Conservation (phyloP, 345 rosid genomes). For the Syzygium jambos region DNA sequence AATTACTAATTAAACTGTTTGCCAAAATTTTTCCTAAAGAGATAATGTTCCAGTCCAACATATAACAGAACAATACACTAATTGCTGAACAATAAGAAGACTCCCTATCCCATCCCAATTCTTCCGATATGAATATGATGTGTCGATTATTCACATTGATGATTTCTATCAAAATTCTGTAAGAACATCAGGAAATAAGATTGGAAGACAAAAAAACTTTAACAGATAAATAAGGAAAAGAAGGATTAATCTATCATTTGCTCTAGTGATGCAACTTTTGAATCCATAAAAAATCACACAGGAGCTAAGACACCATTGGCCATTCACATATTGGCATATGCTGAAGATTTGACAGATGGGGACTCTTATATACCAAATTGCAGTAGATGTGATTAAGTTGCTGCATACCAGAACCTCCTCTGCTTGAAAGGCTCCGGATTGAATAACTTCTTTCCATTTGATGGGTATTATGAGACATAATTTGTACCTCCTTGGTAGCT, state of each 20-base stretch:
- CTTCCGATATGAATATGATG: not conserved
- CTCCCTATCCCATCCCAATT: not conserved
- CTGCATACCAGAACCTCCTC: constrained; percentile 59
- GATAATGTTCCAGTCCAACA: not conserved
- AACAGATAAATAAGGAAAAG: not conserved
- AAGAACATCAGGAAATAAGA: not conserved
- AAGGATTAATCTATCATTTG: not conserved
- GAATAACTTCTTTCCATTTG: constrained; percentile 75
- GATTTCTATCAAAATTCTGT: not conserved
- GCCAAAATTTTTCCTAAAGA: not conserved
- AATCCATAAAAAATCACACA: not conserved
- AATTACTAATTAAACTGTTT: not conserved
- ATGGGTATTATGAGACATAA: constrained; percentile 66
- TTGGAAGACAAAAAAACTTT: not conserved
- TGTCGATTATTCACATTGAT: not conserved
- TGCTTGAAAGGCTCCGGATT: constrained; percentile 41
- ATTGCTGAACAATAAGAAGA: not conserved
- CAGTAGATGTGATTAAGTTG: not conserved
- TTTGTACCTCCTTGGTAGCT: not conserved
- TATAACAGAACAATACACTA: not conserved
- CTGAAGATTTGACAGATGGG: not conserved
- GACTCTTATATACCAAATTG: not conserved
- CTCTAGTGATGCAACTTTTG: not conserved
- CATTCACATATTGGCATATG: not conserved
- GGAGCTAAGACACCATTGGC: not conserved